phyloP scores from a whole-genome alignment of 768 basidiomycete species.

The Kwoniella sp. region DNA sequence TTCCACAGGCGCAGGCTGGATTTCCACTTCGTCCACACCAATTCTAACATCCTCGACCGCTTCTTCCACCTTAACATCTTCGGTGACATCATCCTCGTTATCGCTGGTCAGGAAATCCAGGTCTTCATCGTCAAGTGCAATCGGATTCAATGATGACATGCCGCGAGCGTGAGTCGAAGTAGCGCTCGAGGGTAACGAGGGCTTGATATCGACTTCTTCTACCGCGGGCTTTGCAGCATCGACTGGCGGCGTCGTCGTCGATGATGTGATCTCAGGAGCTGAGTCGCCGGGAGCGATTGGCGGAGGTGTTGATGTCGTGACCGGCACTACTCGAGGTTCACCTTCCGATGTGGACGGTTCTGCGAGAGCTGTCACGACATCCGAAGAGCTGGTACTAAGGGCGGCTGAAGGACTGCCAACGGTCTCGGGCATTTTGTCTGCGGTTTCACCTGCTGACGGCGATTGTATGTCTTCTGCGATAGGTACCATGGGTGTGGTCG shows the following conservation, averaged over 20 bases:
- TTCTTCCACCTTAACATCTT: neutral
- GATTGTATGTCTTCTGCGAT: no score
- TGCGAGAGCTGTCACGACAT: neutral
- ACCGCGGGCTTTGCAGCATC: neutral
- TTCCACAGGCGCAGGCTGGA: constrained; percentile 1
- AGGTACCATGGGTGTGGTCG: no score
- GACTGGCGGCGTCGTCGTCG: neutral
- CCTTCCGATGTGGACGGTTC: neutral
- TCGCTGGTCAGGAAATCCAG: constrained; percentile 18
- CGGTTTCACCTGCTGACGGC: no score
- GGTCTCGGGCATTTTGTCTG: no score
- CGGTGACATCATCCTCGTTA: neutral
- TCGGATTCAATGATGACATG: neutral
- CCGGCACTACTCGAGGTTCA: neutral
- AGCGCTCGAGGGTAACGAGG: neutral
- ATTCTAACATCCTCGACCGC: constrained; percentile 8
- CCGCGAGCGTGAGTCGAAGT: neutral
- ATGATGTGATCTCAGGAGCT: neutral
- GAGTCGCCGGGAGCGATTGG: neutral
- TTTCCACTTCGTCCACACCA: constrained; percentile 3
- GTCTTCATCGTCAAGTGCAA: constrained; percentile 20
- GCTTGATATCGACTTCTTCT: neutral
- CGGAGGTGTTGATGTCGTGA: no score
- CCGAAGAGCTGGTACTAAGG: neutral
- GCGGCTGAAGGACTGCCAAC: neutral